Conservation (phyloP, 495 filamentous ascomycete genomes). For the Penicillium paxilli region DNA sequence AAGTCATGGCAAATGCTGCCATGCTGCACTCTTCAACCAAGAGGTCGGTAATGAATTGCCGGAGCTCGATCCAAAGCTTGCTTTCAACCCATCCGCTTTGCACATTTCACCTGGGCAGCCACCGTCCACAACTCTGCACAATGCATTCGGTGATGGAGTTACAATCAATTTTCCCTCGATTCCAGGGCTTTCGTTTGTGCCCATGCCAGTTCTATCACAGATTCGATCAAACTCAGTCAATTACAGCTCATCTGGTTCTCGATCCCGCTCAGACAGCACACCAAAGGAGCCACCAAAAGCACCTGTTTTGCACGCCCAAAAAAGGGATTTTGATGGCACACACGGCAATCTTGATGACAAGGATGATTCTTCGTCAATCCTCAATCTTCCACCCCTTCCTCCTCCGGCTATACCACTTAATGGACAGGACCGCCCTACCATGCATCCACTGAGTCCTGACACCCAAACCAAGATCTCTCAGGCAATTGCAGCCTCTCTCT, state of each 20-base stretch:
- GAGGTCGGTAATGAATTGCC: too few relatives aligned
- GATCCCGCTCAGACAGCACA: neutral
- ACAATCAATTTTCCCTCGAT: conserved; percentile 14
- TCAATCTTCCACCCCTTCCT: neutral
- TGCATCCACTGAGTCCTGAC: neutral
- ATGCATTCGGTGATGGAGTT: too few relatives aligned
- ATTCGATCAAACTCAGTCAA: neutral
- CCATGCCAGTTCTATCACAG: neutral
- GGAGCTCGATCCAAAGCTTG: too few relatives aligned
- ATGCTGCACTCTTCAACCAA: too few relatives aligned
- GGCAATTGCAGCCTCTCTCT: conserved; percentile 1
- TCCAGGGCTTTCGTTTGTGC: neutral
- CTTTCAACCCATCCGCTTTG: too few relatives aligned
- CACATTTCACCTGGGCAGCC: too few relatives aligned
- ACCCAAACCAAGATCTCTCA: neutral
- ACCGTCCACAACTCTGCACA: too few relatives aligned
- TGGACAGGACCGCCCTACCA: neutral
- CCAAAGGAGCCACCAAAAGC: neutral
- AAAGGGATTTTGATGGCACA: neutral
- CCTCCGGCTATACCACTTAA: neutral
- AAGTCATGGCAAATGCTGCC: conserved; percentile 9
- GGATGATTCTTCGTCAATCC: neutral
- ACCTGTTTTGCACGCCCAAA: neutral
- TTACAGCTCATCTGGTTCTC: neutral
- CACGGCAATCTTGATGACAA: too few relatives aligned